Percentiles rank a stretch among this genome's conserved stretches.
Conservation (phyloP, 2,329 filamentous ascomycete species). For the Colletotrichum nymphaeae region DNA sequence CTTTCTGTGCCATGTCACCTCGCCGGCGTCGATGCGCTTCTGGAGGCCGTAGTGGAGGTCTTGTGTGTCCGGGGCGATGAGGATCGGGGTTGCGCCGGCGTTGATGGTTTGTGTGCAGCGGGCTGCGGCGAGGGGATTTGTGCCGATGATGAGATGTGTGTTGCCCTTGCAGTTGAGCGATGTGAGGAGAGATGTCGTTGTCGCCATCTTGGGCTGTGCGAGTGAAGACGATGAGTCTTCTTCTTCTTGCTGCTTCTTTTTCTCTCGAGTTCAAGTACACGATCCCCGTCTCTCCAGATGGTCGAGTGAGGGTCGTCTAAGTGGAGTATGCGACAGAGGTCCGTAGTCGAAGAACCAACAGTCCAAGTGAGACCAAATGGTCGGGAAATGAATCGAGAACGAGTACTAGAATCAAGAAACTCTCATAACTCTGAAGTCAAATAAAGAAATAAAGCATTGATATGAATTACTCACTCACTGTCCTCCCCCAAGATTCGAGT, state of each 20-base stretch:
- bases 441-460: neutral
- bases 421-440: neutral
- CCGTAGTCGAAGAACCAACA: neutral
- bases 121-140: constrained; percentile 86
- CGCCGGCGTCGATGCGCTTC: constrained; percentile 73
- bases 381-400: neutral
- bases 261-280: constrained; percentile 1
- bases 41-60: constrained; percentile 69
- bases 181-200: constrained; percentile 70
- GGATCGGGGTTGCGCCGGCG: constrained; percentile 82
- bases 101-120: constrained; percentile 83
- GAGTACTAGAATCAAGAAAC: neutral
- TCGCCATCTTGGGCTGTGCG: constrained; percentile 9
- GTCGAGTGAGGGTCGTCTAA: neutral
- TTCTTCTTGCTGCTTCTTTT: neutral
- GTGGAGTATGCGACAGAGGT: neutral
- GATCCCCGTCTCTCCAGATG: constrained; percentile 12
- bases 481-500: neutral
- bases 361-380: neutral
- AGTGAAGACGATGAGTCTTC: neutral
- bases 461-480: neutral
- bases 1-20: constrained; percentile 74
- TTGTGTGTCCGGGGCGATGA: constrained; percentile 77
- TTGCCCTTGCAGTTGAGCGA: constrained; percentile 77
- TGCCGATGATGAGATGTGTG: constrained; percentile 87